Conservation (phyloP, 176 grass and related monocot species). For the Secale cereale region DNA sequence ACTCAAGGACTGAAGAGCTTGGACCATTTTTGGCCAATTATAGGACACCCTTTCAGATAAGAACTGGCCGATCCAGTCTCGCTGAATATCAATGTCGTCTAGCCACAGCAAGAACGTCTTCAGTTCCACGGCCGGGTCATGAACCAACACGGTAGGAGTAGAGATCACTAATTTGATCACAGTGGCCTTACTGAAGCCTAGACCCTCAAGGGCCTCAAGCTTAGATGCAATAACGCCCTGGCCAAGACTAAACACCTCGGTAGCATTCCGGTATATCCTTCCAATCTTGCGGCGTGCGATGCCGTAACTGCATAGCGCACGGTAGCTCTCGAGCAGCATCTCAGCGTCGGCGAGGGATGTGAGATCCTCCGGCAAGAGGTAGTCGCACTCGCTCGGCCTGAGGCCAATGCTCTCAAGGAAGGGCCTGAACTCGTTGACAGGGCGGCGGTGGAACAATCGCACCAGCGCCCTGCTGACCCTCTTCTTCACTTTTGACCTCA, state of each 20-base stretch:
- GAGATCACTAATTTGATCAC: conserved; percentile 52
- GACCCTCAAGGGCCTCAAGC: conserved; percentile 43
- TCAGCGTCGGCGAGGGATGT: conserved; percentile 48
- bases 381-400: conserved; percentile 12
- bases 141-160: conserved; percentile 32
- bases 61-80: conserved; percentile 45
- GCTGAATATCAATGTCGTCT: conserved; percentile 31
- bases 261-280: conserved; percentile 44
- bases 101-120: conserved; percentile 39
- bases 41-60: conserved; percentile 33
- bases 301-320: conserved; percentile 46
- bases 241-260: conserved; percentile 25
- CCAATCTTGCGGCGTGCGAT: conserved; percentile 46
- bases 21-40: conserved; percentile 44
- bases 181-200: conserved; percentile 53
- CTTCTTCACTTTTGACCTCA: conserved; percentile 27
- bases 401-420: conserved; percentile 70
- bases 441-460: conserved; percentile 37
- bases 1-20: conserved; percentile 37
- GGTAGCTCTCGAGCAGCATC: conserved; percentile 32
- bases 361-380: conserved; percentile 46
- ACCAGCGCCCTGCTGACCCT: conserved; percentile 19
- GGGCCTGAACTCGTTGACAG: conserved; percentile 59
- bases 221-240: conserved; percentile 33
- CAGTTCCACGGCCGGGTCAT: conserved; percentile 21